Base-by-base conservation (phyloP, 2,329 filamentous ascomycete genomes). In the Capronia americana region DNA sequence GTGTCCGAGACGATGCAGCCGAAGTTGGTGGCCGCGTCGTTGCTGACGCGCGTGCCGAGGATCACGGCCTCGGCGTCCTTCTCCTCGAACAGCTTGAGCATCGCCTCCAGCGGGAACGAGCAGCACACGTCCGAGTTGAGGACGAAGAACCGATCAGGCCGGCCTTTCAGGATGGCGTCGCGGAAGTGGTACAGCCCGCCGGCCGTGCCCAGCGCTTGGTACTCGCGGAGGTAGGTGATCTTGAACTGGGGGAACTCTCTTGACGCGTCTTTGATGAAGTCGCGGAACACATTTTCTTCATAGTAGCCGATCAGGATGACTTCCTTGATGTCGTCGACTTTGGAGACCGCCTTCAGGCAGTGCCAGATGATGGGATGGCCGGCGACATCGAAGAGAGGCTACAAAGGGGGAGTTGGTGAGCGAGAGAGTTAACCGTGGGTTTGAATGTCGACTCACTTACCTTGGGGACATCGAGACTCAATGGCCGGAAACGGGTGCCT, bases 291-390 rank as follows among this genome's bases (percentile, higher is more conserved):
- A 53, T 88, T 87, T 83, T 98, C 95, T 78, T 99, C 95, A 80
- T 98, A 99, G 87, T 99, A 99, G 77, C 95, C 95, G 77, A 99
- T 96, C 76, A 99, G 90, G 84, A 95, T 93, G 74, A 99, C 94
- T 81, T 99, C 95, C 77, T 93, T 92, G 80, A 99, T 92, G 76
- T 92, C 90, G 75, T 92, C 90, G 67, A 98, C 92, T 79, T 93
- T 96, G 72, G 92, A 89, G 76, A 98, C 87, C 75, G 95, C 93
- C 75, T 90, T 91, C 78, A 99, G 87, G 85, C 93, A 97, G 85
- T 99, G 95, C 86, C 93, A 94, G 84, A 98, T 93, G 83, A 99
- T 98, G 74, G 94, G 93, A 81, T 99, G 95, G 74, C 95, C 95
- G 73, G 95, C 95, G 76, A 99, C 93, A 79, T 97, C 94, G 84